phyloP scores from a whole-genome alignment of 768 basidiomycete genomes.

The Termitomyces sp. region DNA sequence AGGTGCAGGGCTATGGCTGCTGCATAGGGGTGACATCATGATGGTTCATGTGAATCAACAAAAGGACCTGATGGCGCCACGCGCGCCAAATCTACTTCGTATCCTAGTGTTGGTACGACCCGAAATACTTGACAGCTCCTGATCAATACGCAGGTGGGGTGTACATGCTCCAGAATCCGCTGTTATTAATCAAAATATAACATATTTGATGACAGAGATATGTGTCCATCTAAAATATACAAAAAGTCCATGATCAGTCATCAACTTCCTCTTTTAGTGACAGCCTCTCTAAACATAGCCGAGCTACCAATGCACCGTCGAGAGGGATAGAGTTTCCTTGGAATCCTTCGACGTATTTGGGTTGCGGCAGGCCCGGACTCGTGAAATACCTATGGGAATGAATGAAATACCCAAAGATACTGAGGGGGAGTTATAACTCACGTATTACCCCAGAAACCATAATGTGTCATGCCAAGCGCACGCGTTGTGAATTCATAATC shows the following conservation, averaged over 20 bases:
- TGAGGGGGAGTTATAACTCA: slow-evolving; percentile 26
- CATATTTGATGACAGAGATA: background rate
- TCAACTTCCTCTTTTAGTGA: slow-evolving; percentile 58
- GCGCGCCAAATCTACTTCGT: too few relatives aligned
- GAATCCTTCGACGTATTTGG: slow-evolving; percentile 84
- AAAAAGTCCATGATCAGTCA: slow-evolving; percentile 32
- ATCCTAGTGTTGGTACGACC: too few relatives aligned
- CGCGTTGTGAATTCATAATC: slow-evolving; percentile 82
- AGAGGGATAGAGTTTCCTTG: slow-evolving; percentile 84
- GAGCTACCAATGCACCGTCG: slow-evolving; percentile 65
- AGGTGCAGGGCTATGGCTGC: background rate
- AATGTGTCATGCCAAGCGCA: slow-evolving; percentile 81
- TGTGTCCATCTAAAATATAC: background rate
- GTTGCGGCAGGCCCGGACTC: slow-evolving; percentile 62
- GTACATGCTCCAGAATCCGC: background rate
- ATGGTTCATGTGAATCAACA: too few relatives aligned
- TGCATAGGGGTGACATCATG: too few relatives aligned
- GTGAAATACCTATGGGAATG: slow-evolving; percentile 58
- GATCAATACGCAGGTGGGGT: too few relatives aligned
- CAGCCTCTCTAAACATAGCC: slow-evolving; percentile 54
- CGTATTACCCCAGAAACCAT: slow-evolving; percentile 80
- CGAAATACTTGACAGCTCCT: too few relatives aligned
- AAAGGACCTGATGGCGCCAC: too few relatives aligned
- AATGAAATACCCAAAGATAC: background rate
- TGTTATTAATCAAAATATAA: background rate